Conservation (phyloP, 495 filamentous ascomycete species). For the Annulohypoxylon nitens region DNA sequence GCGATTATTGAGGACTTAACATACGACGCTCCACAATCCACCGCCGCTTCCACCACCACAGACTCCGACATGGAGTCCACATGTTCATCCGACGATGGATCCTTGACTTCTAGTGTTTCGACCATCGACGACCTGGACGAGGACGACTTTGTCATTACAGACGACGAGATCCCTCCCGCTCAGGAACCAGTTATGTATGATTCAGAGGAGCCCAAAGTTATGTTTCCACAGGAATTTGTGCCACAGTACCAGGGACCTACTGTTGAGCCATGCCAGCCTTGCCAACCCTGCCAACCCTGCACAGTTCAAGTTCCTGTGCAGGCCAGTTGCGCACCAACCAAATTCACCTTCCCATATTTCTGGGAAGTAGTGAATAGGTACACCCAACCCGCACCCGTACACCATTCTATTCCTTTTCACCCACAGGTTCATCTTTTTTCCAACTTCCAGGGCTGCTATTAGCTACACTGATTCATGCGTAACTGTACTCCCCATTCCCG, state of each 20-base stretch:
- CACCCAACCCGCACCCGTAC: conserved; percentile 55
- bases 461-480: conserved; percentile 46
- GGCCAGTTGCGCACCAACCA: conserved; percentile 52
- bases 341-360: conserved; percentile 59
- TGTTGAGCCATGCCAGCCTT: conserved; percentile 43
- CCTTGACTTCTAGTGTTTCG: conserved; percentile 59
- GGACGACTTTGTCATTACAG: conserved; percentile 56
- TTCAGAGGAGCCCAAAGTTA: conserved; percentile 54
- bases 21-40: conserved; percentile 57
- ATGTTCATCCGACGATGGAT: conserved; percentile 63
- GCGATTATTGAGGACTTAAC: conserved; percentile 54
- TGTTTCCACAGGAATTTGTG: conserved; percentile 58
- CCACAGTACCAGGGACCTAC: conserved; percentile 51
- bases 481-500: conserved; percentile 17
- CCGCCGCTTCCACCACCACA: conserved; percentile 48
- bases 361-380: conserved; percentile 61
- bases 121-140: conserved; percentile 62
- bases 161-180: conserved; percentile 56
- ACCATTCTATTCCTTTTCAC: conserved; percentile 62
- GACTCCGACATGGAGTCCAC: conserved; percentile 60
- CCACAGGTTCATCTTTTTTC: conserved; percentile 61
- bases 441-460: conserved; percentile 65
- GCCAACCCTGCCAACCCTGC: conserved; percentile 48
- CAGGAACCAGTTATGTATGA: conserved; percentile 60
- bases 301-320: conserved; percentile 49